phyloP scores from a whole-genome alignment of 108 stramenopile genomes.

The Cyclotella kingstonii region DNA sequence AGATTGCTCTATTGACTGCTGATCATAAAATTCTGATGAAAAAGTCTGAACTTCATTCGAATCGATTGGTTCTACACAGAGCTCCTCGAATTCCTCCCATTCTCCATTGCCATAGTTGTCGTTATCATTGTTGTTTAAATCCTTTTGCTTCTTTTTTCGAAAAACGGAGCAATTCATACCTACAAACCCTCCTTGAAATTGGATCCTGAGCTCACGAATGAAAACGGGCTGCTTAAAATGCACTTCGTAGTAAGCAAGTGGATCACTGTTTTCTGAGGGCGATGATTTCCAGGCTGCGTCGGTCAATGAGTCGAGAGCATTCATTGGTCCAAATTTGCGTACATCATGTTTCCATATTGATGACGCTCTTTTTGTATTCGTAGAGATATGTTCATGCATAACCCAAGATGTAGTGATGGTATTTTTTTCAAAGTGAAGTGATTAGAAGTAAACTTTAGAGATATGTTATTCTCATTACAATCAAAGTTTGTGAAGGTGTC shows the following conservation, averaged over 20 bases:
- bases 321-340: slow-evolving; percentile 36
- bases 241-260: slow-evolving; percentile 37
- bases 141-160: slow-evolving; percentile 11
- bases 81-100: slow-evolving; percentile 43
- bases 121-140: neutral
- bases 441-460: too few species aligned
- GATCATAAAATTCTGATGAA: slow-evolving; percentile 11
- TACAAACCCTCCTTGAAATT: slow-evolving; percentile 49
- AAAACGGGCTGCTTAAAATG: slow-evolving; percentile 32
- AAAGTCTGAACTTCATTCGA: slow-evolving; percentile 43
- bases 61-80: slow-evolving; percentile 38
- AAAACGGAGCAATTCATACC: slow-evolving; percentile 42
- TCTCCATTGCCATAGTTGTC: slow-evolving; percentile 22
- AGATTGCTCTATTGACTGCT: slow-evolving; percentile 4
- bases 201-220: slow-evolving; percentile 31
- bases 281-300: slow-evolving; percentile 43
- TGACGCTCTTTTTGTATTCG: slow-evolving; percentile 24
- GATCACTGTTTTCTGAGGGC: slow-evolving; percentile 30
- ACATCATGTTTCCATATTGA: slow-evolving; percentile 42
- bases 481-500: too few species aligned
- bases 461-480: too few species aligned
- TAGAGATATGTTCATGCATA: neutral
- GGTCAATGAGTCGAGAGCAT: slow-evolving; percentile 33
- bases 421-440: too few species aligned
- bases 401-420: too few species aligned